Conservation (phyloP, 495 filamentous ascomycete genomes). For the Hypoxylon fragiforme region DNA sequence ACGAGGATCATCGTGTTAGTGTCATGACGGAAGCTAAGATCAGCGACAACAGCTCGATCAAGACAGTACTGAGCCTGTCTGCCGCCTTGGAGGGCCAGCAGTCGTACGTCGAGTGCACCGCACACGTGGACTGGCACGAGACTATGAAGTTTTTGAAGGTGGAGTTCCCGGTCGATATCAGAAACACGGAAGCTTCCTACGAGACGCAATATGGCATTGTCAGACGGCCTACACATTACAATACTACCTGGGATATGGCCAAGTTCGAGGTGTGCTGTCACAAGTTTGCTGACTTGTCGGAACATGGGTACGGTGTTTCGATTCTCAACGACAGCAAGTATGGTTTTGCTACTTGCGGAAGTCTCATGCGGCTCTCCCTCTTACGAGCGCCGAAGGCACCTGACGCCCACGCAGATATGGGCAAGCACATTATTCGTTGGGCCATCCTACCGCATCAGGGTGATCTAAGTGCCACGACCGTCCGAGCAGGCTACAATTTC, state of each 20-base stretch:
- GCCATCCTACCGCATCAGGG: conserved; percentile 87
- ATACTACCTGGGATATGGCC: conserved; percentile 98
- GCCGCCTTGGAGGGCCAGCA: conserved; percentile 65
- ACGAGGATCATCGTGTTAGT: conserved; percentile 73
- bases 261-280: conserved; percentile 99
- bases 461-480: conserved; percentile 66
- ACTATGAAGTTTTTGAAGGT: conserved; percentile 98
- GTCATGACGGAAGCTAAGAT: conserved; percentile 82
- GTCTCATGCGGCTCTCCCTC: conserved; percentile 86
- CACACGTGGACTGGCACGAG: conserved; percentile 90
- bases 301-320: conserved; percentile 87
- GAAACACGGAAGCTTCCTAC: conserved; percentile 92
- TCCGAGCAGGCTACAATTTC: conserved; percentile 86
- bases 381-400: conserved; percentile 94
- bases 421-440: conserved; percentile 83
- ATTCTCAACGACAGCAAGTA: conserved; percentile 97
- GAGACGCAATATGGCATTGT: conserved; percentile 93
- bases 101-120: conserved; percentile 75
- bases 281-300: conserved; percentile 95
- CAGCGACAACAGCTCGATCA: conserved; percentile 82
- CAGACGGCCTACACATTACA: conserved; percentile 89
- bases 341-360: conserved; percentile 90
- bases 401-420: conserved; percentile 97
- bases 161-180: conserved; percentile 92
- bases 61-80: conserved; percentile 79